Conservation (phyloP, 805 yeast genomes). For the Candida dajiaensis region DNA sequence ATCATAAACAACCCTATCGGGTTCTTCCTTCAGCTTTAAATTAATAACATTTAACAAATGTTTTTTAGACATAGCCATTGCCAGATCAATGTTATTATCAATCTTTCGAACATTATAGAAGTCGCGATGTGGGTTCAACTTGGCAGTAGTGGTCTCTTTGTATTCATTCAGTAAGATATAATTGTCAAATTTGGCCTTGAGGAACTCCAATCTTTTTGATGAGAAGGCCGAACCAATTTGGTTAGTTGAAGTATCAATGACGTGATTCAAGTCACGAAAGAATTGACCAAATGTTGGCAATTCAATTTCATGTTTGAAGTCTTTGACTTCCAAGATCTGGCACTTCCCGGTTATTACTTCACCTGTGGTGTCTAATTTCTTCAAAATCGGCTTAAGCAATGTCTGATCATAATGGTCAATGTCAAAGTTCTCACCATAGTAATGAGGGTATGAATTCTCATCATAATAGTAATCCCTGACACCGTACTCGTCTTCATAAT, state of each 20-base stretch:
- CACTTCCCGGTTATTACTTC: constrained; percentile 3
- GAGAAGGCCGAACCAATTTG: constrained; percentile 13
- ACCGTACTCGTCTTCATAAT: constrained; percentile 27
- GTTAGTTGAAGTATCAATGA: constrained; percentile 16
- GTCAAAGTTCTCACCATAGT: constrained; percentile 32
- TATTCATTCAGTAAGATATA: constrained; percentile 29
- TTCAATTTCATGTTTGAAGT: constrained; percentile 5
- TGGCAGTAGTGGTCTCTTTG: constrained; percentile 29
- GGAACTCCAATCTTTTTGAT: constrained; percentile 25
- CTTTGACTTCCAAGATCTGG: constrained; percentile 23
- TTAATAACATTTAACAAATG: constrained; percentile 47
- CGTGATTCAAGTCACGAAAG: constrained; percentile 24
- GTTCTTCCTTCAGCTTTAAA: constrained; percentile 30
- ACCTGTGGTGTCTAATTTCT: neutral
- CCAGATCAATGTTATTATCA: constrained; percentile 88
- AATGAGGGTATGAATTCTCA: constrained; percentile 20
- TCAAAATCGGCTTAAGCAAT: constrained; percentile 4
- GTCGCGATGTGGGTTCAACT: constrained; percentile 35
- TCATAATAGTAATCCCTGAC: constrained; percentile 22
- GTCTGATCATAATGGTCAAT: constrained; percentile 23
- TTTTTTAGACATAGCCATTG: constrained; percentile 97
- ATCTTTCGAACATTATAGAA: constrained; percentile 39
- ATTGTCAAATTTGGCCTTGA: constrained; percentile 30
- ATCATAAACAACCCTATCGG: constrained; percentile 28
- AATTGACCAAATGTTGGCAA: constrained; percentile 27